Evolutionary conservation across 139 green algal genomes (phyloP).

Genomic region (Tetradesmus obliquus): DNA sequence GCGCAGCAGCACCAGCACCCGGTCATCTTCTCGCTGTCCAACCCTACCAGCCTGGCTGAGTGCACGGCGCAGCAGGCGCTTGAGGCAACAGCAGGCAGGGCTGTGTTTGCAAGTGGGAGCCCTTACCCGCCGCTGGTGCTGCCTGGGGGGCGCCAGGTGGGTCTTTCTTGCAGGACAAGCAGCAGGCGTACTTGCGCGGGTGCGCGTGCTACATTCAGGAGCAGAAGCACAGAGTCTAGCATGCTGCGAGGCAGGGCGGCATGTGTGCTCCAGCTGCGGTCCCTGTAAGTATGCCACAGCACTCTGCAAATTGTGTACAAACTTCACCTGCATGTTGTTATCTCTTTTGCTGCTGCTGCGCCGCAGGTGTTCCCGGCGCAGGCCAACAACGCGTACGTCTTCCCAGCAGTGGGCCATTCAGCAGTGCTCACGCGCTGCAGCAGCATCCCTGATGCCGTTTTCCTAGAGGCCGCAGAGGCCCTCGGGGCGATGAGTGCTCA

Average conservation of each 20-base stretch:
- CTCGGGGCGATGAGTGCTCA: constrained; percentile 49
- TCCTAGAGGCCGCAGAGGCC: constrained; percentile 73
- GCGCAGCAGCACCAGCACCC: constrained; percentile 8
- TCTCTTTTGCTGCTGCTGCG: too few relatives aligned
- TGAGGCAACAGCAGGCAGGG: constrained; percentile 63
- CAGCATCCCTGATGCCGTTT: constrained; percentile 13
- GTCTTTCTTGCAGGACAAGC: background rate
- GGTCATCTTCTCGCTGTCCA: constrained; percentile 92
- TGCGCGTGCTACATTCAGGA: background rate
- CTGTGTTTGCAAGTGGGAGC: constrained; percentile 29
- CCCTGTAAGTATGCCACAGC: background rate
- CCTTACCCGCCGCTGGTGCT: background rate
- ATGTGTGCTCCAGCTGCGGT: background rate
- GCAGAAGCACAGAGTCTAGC: background rate
- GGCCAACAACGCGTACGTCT: constrained; percentile 85
- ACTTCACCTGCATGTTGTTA: background rate
- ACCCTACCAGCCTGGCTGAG: constrained; percentile 89
- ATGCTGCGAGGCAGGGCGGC: too few relatives aligned
- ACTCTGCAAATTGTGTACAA: background rate
- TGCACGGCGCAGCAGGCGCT: constrained; percentile 78
- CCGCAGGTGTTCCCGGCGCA: constrained; percentile 1
- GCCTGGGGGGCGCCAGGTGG: background rate
- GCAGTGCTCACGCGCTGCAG: constrained; percentile 29
- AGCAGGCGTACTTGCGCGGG: background rate
- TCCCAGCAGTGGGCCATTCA: constrained; percentile 71